These are phyloP conservation scores for Cystobasidium pallidum DNA, from an alignment of 1,284 basidiomycete genomes.

Conservation along the genomic window DNA sequence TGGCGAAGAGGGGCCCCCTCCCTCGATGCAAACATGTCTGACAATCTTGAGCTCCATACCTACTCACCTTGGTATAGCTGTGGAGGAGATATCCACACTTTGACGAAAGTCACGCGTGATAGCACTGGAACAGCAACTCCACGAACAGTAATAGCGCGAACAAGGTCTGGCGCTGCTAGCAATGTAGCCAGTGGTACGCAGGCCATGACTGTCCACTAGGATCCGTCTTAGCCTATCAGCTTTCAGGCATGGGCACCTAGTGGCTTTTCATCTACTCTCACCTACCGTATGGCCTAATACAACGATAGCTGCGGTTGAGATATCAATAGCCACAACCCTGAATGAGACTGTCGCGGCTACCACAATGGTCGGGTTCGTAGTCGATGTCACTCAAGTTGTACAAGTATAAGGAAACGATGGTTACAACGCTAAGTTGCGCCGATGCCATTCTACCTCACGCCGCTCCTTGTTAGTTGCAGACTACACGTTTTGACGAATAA, in stretches of 20 bases:
- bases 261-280: constrained; percentile 10
- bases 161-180: background rate
- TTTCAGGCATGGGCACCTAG: constrained; percentile 26
- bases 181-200: background rate
- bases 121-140: background rate
- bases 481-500: constrained; percentile 15
- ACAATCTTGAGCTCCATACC: background rate
- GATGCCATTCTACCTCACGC: background rate
- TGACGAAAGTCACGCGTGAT: background rate
- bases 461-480: constrained; percentile 6
- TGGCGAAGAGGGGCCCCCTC: background rate
- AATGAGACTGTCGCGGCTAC: constrained; percentile 23
- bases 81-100: background rate
- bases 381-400: constrained; percentile 17
- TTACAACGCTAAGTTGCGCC: constrained; percentile 10
- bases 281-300: constrained; percentile 20
- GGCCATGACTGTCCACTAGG: constrained; percentile 5
- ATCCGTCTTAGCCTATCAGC: constrained; percentile 18
- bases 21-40: no score
- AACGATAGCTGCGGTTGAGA: constrained; percentile 5
- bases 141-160: background rate
- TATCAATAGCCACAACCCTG: constrained; percentile 1
- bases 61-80: background rate
- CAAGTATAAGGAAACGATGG: constrained; percentile 33
- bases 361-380: constrained; percentile 13